phyloP scores from a whole-genome alignment of 495 filamentous ascomycete species.

The Chaetomidium leptoderma region DNA sequence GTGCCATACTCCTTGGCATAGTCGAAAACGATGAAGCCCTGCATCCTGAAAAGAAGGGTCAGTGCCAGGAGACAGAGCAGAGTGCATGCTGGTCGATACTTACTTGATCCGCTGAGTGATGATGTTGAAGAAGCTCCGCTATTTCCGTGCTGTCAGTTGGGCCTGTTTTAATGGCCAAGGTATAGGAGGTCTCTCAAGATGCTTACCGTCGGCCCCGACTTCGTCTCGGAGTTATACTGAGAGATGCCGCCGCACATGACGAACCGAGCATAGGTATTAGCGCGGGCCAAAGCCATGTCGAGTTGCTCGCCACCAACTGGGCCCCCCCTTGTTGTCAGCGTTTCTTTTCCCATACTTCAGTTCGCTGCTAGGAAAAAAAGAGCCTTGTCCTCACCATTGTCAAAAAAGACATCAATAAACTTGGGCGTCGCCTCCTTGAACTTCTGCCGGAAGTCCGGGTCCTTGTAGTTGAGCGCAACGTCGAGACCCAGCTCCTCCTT shows the following conservation, averaged over 20 bases:
- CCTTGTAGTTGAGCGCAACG: conserved; percentile 63
- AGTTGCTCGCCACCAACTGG: conserved; percentile 59
- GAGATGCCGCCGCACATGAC: conserved; percentile 55
- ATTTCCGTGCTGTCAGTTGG: background rate
- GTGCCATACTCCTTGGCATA: conserved; percentile 36
- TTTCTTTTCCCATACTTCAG: background rate
- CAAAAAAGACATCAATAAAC: conserved; percentile 63
- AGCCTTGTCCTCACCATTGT: conserved; percentile 47
- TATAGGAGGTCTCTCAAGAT: too few species aligned
- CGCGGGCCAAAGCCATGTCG: conserved; percentile 54
- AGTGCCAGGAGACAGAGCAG: background rate
- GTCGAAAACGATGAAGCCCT: conserved; percentile 63
- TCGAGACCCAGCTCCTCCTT: conserved; percentile 58
- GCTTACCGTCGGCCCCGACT: conserved; percentile 28
- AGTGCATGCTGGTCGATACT: background rate
- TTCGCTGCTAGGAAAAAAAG: background rate
- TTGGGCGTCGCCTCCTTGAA: conserved; percentile 56
- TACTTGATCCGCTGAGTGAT: conserved; percentile 36
- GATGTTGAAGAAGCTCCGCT: conserved; percentile 33
- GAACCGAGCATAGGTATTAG: conserved; percentile 55
- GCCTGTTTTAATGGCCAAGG: too few species aligned
- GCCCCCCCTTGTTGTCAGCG: background rate
- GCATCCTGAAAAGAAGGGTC: conserved; percentile 35
- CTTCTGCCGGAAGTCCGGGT: conserved; percentile 52
- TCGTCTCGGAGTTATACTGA: conserved; percentile 39